Evolutionary conservation across 768 basidiomycete species (phyloP), one percentile per base, ranked within the genome.

Genomic region (Lactifluus subvellereus): DNA sequence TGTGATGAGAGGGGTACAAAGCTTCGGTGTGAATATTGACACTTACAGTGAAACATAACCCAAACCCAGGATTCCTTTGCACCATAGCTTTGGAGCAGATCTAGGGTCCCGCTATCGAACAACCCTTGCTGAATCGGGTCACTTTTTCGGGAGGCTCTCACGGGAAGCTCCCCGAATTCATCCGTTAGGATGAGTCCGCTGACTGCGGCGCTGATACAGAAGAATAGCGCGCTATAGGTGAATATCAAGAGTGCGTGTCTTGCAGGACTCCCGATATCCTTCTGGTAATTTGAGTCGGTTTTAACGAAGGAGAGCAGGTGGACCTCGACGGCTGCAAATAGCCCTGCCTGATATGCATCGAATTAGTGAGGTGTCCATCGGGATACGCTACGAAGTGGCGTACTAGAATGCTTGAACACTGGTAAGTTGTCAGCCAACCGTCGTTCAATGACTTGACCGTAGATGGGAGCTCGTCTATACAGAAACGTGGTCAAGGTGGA

Each of bases 1-100:
- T 16, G 45, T 62, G n/a, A 62, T 40, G 32, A 57, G 20, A 14
- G 13, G 5, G 30, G 6, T 27, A 22, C 20, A 27, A 7, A 7
- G 8, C n/a, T 13, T 7, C n/a, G 45, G n/a, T n/a, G 20, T 27
- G 11, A 48, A 22, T 20, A 16, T 11, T 18, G n/a, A 7, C 9
- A 52, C 65, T 66, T 53, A 66, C 65, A 66, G 20, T 66, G 65
- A 57, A 62, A 59, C 62, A 66, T 64, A 22, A 64, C 40, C 65
- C 65, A 66, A 2, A 57, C 48, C 47, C 57, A 62, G 18, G 62
- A 65, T 52, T 33, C 52, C 14, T 58, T 64, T 2, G 65, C 65
- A 18, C 65, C 65, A 40, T 66, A 66, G 2, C 11, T 47, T 10
- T 64, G 62, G 4, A 66, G 40, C 30, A 66, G 48, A 38, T 58